Percentiles rank a stretch among this genome's conserved stretches.
Evolutionary conservation across 257 asterid genomes (phyloP).

Genomic region (Nicotiana obtusifolia): DNA sequence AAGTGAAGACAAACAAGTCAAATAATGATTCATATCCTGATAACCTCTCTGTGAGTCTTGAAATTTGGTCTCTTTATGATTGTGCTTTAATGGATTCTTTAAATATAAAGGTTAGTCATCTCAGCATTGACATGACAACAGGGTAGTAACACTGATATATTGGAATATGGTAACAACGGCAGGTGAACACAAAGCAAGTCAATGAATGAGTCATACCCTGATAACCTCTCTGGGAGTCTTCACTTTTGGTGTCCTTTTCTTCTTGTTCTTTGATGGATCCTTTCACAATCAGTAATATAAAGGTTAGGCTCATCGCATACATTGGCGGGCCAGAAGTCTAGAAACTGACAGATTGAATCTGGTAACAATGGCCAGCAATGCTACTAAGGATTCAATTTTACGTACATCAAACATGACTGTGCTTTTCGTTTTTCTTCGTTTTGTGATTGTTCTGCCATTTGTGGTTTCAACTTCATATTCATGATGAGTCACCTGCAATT

Average conservation of each 20-base stretch:
- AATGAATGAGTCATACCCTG: slow-evolving; percentile 41
- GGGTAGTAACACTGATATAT: neutral
- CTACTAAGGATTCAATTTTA: slow-evolving; percentile 1
- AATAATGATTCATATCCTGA: slow-evolving; percentile 42
- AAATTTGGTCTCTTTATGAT: slow-evolving; percentile 55
- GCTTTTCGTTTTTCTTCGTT: slow-evolving; percentile 75
- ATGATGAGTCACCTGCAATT: slow-evolving; percentile 72
- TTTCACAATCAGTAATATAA: slow-evolving; percentile 23
- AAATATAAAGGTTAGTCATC: slow-evolving; percentile 3
- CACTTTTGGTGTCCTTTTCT: slow-evolving; percentile 54
- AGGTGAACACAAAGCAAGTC: neutral
- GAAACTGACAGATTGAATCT: neutral
- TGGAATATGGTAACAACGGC: neutral
- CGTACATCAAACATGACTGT: slow-evolving; percentile 96
- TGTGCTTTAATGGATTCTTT: slow-evolving; percentile 67
- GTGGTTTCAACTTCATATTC: slow-evolving; percentile 96
- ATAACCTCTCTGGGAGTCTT: slow-evolving; percentile 50
- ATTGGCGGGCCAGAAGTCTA: neutral
- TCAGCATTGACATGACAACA: neutral
- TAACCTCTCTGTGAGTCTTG: slow-evolving; percentile 44
- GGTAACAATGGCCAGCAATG: neutral
- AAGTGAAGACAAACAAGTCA: neutral
- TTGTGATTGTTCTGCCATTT: slow-evolving; percentile 84
- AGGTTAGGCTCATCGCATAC: neutral
- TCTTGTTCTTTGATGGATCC: slow-evolving; percentile 71